Evolutionary conservation across 495 filamentous ascomycete species (phyloP).

Genomic region (Hyaloscypha variabilis): DNA sequence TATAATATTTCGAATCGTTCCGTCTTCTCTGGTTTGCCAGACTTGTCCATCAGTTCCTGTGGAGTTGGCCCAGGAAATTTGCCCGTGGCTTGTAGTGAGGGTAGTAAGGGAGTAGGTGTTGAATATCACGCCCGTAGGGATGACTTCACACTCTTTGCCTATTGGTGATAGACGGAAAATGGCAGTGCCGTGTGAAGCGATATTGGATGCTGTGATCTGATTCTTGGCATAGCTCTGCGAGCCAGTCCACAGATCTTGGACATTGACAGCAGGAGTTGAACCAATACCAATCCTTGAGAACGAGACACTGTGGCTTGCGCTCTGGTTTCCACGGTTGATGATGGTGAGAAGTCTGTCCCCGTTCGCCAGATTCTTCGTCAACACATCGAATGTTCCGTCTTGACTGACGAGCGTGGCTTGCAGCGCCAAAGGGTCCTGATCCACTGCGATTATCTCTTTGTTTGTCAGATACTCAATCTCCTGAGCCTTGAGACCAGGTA

Average conservation of each 20-base stretch:
- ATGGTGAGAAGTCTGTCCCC: slow-evolving; percentile 25
- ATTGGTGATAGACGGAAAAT: slow-evolving; percentile 13
- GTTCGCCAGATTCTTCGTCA: slow-evolving; percentile 27
- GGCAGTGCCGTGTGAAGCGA: slow-evolving; percentile 25
- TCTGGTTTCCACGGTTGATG: slow-evolving; percentile 18
- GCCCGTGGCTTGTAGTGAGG: slow-evolving; percentile 4
- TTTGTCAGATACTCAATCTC: slow-evolving; percentile 40
- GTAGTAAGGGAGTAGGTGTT: slow-evolving; percentile 24
- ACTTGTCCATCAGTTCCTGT: slow-evolving; percentile 25
- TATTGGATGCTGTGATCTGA: slow-evolving; percentile 14
- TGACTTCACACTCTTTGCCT: not conserved
- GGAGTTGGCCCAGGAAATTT: slow-evolving; percentile 17
- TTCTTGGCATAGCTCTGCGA: slow-evolving; percentile 13
- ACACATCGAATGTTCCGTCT: slow-evolving; percentile 26
- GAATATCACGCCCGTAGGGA: slow-evolving; percentile 28
- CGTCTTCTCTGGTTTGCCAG: slow-evolving; percentile 21
- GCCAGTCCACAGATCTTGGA: slow-evolving; percentile 27
- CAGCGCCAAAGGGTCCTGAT: slow-evolving; percentile 50
- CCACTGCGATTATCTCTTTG: slow-evolving; percentile 48
- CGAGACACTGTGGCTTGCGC: slow-evolving; percentile 13
- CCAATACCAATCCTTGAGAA: slow-evolving; percentile 23
- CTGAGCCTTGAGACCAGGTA: slow-evolving; percentile 14
- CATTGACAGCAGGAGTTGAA: not conserved
- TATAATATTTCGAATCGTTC: slow-evolving; percentile 17
- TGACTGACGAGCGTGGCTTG: slow-evolving; percentile 41